A percentile compares a stretch with the other conserved stretches of the same genome.
phyloP scores from a whole-genome alignment of 192 early-diverging fungal genomes.

The Pilobolus umbonatus region DNA sequence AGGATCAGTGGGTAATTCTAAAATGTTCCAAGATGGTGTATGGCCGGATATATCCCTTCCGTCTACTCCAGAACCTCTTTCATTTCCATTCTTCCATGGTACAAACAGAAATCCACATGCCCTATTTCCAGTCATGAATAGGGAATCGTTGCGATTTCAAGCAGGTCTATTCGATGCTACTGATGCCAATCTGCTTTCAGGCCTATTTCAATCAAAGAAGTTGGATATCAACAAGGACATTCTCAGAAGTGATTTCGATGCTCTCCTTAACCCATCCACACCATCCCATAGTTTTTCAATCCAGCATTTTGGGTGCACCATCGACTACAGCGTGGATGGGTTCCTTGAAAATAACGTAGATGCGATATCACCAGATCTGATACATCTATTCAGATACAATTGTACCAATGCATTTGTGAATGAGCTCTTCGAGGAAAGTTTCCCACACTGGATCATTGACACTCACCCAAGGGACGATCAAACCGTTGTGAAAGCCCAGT shows the following conservation, averaged over 20 bases:
- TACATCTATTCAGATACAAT: constrained; percentile 58
- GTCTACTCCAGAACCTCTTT: neutral
- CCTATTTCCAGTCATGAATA: constrained; percentile 40
- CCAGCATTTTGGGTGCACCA: constrained; percentile 49
- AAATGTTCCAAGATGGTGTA: constrained; percentile 62
- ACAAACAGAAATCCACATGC: constrained; percentile 19
- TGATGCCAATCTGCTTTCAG: constrained; percentile 39
- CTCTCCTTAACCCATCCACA: constrained; percentile 16
- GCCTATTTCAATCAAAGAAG: constrained; percentile 32
- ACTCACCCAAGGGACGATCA: constrained; percentile 65
- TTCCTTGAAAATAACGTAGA: constrained; percentile 61
- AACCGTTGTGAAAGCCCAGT: constrained; percentile 69
- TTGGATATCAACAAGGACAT: constrained; percentile 22
- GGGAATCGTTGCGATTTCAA: constrained; percentile 36
- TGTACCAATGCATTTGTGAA: constrained; percentile 58
- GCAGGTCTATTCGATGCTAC: constrained; percentile 38
- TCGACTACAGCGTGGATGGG: constrained; percentile 63
- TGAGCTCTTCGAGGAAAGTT: constrained; percentile 55
- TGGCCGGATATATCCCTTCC: constrained; percentile 15
- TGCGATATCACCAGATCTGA: constrained; percentile 61
- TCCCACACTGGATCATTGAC: constrained; percentile 55
- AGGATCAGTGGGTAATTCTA: neutral
- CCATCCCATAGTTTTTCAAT: constrained; percentile 54
- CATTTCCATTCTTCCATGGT: constrained; percentile 12
- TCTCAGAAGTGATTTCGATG: constrained; percentile 8